Evolutionary conservation across 2,329 filamentous ascomycete genomes (phyloP).

Genomic region (Plectosphaerella plurivora): DNA sequence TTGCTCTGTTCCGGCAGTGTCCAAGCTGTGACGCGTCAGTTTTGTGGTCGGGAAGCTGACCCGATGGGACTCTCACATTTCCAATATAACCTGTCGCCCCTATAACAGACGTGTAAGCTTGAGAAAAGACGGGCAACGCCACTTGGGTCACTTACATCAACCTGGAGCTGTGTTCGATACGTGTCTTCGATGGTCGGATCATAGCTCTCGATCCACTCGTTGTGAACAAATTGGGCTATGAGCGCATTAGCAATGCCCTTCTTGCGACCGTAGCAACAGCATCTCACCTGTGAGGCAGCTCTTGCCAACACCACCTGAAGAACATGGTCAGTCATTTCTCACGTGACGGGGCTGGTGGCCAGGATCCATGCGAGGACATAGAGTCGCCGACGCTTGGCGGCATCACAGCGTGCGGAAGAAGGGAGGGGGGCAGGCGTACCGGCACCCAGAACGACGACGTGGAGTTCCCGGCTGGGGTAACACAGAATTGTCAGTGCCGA

Average conservation of each 20-base stretch:
- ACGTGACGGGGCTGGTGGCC: constrained; percentile 7
- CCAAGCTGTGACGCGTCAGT: constrained; percentile 51
- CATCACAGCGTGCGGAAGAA: background rate
- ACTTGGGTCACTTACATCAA: constrained; percentile 67
- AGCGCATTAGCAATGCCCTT: constrained; percentile 10
- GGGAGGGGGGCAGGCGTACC: constrained; percentile 43
- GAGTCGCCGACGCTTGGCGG: background rate
- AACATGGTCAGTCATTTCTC: constrained; percentile 12
- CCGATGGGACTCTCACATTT: constrained; percentile 64
- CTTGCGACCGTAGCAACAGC: constrained; percentile 10
- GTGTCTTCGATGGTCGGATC: constrained; percentile 77
- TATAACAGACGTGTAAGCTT: constrained; percentile 25
- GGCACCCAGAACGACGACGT: constrained; percentile 78
- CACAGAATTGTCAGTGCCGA: background rate
- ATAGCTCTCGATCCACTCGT: constrained; percentile 89
- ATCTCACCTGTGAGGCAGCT: constrained; percentile 81
- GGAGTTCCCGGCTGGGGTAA: constrained; percentile 63
- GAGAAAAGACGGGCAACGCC: background rate
- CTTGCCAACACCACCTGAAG: constrained; percentile 73
- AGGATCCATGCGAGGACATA: constrained; percentile 5
- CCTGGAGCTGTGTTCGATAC: constrained; percentile 69
- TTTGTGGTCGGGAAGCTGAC: background rate
- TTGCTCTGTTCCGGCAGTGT: constrained; percentile 88
- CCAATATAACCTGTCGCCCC: constrained; percentile 83
- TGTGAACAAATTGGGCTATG: constrained; percentile 87